Conservation (phyloP, 805 yeast genomes). For the Metschnikowia noctiluminum region DNA sequence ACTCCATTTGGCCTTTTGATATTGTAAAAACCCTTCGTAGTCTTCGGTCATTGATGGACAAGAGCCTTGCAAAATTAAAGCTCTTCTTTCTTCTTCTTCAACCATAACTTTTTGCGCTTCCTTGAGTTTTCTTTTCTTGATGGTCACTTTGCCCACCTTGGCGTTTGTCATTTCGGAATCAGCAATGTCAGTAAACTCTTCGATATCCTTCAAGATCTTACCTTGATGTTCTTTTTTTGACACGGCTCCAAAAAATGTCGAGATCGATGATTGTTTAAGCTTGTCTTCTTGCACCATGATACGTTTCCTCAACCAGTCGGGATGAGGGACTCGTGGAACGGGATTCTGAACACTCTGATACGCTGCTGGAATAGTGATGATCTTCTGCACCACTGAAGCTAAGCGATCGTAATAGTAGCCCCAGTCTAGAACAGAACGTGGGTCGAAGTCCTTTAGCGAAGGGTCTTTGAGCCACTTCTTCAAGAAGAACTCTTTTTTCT, state of each 20-base stretch:
- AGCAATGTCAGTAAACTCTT: conserved; percentile 54
- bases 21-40: conserved; percentile 62
- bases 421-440: conserved; percentile 91
- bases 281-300: conserved; percentile 61
- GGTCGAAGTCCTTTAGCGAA: conserved; percentile 75
- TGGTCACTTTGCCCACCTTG: conserved; percentile 45
- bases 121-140: conserved; percentile 42
- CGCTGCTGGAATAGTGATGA: conserved; percentile 96
- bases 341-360: conserved; percentile 85
- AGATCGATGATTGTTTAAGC: conserved; percentile 66
- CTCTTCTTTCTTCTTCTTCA: conserved; percentile 48
- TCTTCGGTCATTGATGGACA: conserved; percentile 69
- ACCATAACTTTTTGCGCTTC: conserved; percentile 17
- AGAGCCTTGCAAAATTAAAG: conserved; percentile 45
- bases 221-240: conserved; percentile 36
- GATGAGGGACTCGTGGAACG: conserved; percentile 90
- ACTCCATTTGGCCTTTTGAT: conserved; percentile 87
- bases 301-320: conserved; percentile 81
- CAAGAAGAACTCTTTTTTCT: conserved; percentile 70
- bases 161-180: conserved; percentile 23
- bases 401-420: conserved; percentile 84
- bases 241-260: conserved; percentile 51
- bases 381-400: conserved; percentile 90
- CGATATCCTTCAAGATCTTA: conserved; percentile 58
- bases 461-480: conserved; percentile 87